Percentiles rank a stretch among this genome's conserved stretches.
Evolutionary conservation across 176 grass and related monocot species (phyloP).

Genomic region (Paspalum vaginatum): DNA sequence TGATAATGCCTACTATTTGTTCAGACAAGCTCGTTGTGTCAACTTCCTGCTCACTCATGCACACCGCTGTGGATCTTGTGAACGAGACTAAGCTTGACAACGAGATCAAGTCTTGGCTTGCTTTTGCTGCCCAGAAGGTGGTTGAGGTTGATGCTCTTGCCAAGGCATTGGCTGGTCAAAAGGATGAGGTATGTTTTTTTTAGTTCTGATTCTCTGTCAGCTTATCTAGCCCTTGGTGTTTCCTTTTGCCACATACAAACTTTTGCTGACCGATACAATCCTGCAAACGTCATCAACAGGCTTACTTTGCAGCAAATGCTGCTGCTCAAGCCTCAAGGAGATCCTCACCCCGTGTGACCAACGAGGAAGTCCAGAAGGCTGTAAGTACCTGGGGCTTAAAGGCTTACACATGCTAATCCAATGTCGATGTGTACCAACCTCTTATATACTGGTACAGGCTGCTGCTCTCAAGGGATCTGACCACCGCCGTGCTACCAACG

Average conservation of each 20-base stretch:
- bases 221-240: not conserved
- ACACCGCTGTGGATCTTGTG: slow-evolving; percentile 92
- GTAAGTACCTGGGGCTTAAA: slow-evolving; percentile 50
- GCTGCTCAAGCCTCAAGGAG: slow-evolving; percentile 87
- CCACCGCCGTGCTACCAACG: slow-evolving; percentile 72
- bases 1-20: slow-evolving; percentile 28
- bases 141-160: slow-evolving; percentile 89
- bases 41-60: slow-evolving; percentile 92
- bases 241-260: not conserved
- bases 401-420: slow-evolving; percentile 24
- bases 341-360: slow-evolving; percentile 89
- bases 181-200: slow-evolving; percentile 73
- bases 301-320: slow-evolving; percentile 87
- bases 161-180: slow-evolving; percentile 79
- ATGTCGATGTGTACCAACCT: slow-evolving; percentile 6
- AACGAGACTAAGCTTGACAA: slow-evolving; percentile 89
- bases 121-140: slow-evolving; percentile 93
- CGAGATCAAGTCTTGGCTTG: slow-evolving; percentile 94
- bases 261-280: not conserved
- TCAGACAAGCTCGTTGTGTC: slow-evolving; percentile 91
- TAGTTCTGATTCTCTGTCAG: not conserved
- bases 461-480: slow-evolving; percentile 80
- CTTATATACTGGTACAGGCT: slow-evolving; percentile 56
- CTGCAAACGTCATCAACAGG: slow-evolving; percentile 39
- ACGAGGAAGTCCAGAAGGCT: slow-evolving; percentile 86